These are phyloP conservation scores for Coemansia sp. DNA, from an alignment of 192 early-diverging fungal genomes.

Conservation along the genomic window DNA sequence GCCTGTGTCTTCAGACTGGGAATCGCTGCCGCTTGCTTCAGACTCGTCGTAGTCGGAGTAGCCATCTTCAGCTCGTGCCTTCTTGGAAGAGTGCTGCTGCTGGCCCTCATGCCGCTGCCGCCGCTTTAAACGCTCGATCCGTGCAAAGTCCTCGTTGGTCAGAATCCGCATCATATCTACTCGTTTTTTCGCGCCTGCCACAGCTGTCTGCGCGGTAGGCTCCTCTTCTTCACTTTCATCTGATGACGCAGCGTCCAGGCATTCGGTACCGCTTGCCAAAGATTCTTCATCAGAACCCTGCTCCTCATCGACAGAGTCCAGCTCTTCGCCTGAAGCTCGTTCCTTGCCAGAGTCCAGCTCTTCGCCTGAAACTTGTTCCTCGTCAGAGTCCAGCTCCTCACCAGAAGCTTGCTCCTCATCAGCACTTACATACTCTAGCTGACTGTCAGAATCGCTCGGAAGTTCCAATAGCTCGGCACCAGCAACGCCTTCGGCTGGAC, in stretches of 20 bases:
- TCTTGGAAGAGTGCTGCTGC: conserved; percentile 5
- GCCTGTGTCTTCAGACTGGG: conserved; percentile 22
- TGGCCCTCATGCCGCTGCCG: conserved; percentile 58
- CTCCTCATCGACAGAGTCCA: conserved; percentile 42
- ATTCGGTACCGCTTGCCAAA: no score
- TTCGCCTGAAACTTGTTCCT: conserved; percentile 6
- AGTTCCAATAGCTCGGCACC: conserved; percentile 77
- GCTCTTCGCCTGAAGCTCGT: conserved; percentile 11
- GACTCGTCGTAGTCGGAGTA: conserved; percentile 14
- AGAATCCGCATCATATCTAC: conserved; percentile 78
- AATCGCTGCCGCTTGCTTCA: conserved; percentile 5
- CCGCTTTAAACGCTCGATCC: conserved; percentile 73
- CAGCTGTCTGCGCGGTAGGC: background rate
- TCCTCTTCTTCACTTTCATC: conserved; percentile 55
- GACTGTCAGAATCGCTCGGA: conserved; percentile 10
- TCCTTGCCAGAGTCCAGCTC: conserved; percentile 46
- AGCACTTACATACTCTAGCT: conserved; percentile 17
- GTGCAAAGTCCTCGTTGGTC: conserved; percentile 74
- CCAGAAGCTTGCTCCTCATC: conserved; percentile 15
- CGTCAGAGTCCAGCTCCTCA: conserved; percentile 44
- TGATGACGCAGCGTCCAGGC: no score
- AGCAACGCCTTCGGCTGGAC: conserved; percentile 65
- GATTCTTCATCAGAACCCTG: background rate
- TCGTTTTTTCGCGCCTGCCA: conserved; percentile 35
- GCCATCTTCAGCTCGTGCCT: background rate